phyloP scores from a whole-genome alignment of 495 filamentous ascomycete genomes.

The Aspergillus coremiiformis region DNA sequence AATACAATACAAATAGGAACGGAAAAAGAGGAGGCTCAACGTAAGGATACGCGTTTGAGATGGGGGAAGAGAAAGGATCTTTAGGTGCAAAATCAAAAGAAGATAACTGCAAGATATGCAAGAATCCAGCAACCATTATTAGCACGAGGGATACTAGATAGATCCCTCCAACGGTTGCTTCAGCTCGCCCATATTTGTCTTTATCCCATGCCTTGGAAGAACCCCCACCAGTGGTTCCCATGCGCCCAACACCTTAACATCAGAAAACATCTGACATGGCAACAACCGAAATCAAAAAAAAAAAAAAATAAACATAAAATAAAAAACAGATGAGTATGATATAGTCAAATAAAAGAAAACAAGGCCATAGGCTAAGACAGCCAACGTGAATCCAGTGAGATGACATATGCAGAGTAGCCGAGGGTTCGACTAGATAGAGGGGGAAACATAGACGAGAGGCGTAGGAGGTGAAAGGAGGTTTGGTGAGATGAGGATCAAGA shows the following conservation, averaged over 20 bases:
- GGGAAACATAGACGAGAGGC: conserved; percentile 1
- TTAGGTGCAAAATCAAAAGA: conserved; percentile 1
- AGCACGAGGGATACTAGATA: conserved; percentile 5
- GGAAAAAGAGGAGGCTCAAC: neutral
- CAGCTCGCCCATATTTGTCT: conserved; percentile 12
- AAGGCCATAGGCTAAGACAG: conserved; percentile 6
- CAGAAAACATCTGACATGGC: conserved; percentile 17
- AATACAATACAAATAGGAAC: conserved; percentile 21
- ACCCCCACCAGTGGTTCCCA: conserved; percentile 15
- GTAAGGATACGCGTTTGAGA: neutral
- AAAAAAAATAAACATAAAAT: neutral
- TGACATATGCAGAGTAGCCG: conserved; percentile 14
- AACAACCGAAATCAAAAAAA: conserved; percentile 20
- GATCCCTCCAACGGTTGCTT: conserved; percentile 1
- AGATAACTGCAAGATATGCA: conserved; percentile 8
- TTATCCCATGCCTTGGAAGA: conserved; percentile 14
- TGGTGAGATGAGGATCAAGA: conserved; percentile 6
- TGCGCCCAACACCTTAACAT: conserved; percentile 23
- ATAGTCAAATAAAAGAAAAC: conserved; percentile 11
- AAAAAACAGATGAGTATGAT: conserved; percentile 6
- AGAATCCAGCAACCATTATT: conserved; percentile 5
- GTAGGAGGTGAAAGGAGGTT: conserved; percentile 1
- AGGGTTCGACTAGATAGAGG: conserved; percentile 3
- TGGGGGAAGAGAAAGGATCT: conserved; percentile 1
- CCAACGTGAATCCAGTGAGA: conserved; percentile 14